phyloP scores from a whole-genome alignment of 2,329 filamentous ascomycete species.

The Penicillium brasilianum region DNA sequence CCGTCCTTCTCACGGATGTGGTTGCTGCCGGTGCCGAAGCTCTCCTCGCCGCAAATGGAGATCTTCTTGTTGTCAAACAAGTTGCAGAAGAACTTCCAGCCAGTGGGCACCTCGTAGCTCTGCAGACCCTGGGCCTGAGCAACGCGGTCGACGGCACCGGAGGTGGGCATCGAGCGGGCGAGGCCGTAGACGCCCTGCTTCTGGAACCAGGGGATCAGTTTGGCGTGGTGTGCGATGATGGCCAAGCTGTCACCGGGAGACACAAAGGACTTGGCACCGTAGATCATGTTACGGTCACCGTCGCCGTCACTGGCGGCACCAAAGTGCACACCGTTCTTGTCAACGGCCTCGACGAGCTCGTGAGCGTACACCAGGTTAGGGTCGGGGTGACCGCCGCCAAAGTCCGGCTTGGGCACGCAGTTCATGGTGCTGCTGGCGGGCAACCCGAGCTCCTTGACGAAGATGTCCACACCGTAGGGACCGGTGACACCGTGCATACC shows the following conservation, averaged over 20 bases:
- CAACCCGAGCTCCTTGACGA: constrained; percentile 89
- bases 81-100: constrained; percentile 99
- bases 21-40: constrained; percentile 96
- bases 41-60: constrained; percentile 98
- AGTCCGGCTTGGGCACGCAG: constrained; percentile 89
- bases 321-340: constrained; percentile 90
- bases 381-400: constrained; percentile 95
- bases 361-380: constrained; percentile 97
- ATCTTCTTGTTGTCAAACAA: constrained; percentile 94
- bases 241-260: constrained; percentile 96
- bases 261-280: constrained; percentile 94
- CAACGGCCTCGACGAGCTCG: constrained; percentile 89
- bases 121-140: constrained; percentile 90
- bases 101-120: constrained; percentile 96
- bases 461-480: constrained; percentile 92
- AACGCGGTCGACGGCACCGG: constrained; percentile 91
- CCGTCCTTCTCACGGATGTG: constrained; percentile 99
- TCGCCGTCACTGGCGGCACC: constrained; percentile 96
- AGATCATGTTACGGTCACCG: constrained; percentile 99
- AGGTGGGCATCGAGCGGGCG: constrained; percentile 96
- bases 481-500: constrained; percentile 93
- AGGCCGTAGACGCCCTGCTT: constrained; percentile 95
- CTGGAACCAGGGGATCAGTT: constrained; percentile 97
- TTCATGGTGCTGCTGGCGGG: constrained; percentile 81
- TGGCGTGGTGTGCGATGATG: constrained; percentile 96